Evolutionary conservation across 495 filamentous ascomycete species (phyloP).

Genomic region (Penicillium coffeae): DNA sequence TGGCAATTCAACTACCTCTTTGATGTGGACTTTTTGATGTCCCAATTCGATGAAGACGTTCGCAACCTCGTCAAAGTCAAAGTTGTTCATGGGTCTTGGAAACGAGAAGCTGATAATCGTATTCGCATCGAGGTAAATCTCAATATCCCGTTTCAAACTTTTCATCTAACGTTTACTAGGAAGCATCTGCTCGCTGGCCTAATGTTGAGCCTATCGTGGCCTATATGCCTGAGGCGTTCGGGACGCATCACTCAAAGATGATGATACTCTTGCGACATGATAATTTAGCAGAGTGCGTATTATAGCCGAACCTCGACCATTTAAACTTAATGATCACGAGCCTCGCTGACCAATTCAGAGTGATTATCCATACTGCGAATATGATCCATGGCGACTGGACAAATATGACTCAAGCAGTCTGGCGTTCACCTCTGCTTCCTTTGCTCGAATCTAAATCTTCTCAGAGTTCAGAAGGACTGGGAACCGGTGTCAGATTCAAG

Average conservation of each 20-base stretch:
- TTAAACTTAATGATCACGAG: not conserved
- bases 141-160: not conserved
- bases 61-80: slow-evolving; percentile 61
- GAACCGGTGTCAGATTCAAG: slow-evolving; percentile 70
- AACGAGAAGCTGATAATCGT: slow-evolving; percentile 60
- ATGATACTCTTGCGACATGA: slow-evolving; percentile 77
- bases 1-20: slow-evolving; percentile 91
- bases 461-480: no score
- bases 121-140: slow-evolving; percentile 56
- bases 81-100: slow-evolving; percentile 87
- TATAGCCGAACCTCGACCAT: not conserved
- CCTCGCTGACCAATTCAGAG: slow-evolving; percentile 23
- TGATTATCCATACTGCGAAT: slow-evolving; percentile 87
- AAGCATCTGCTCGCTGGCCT: slow-evolving; percentile 54
- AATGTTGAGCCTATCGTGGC: slow-evolving; percentile 72
- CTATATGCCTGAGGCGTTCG: slow-evolving; percentile 81
- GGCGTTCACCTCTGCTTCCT: slow-evolving; percentile 74
- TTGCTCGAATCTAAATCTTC: slow-evolving; percentile 14
- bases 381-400: slow-evolving; percentile 83
- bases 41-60: slow-evolving; percentile 67
- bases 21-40: slow-evolving; percentile 73
- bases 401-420: slow-evolving; percentile 83
- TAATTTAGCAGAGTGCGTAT: slow-evolving; percentile 60
- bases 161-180: slow-evolving; percentile 28
- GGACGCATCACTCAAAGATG: slow-evolving; percentile 88